These are phyloP conservation scores for Solanum acaule DNA, from an alignment of 257 asterid species.

Conservation along the genomic window DNA sequence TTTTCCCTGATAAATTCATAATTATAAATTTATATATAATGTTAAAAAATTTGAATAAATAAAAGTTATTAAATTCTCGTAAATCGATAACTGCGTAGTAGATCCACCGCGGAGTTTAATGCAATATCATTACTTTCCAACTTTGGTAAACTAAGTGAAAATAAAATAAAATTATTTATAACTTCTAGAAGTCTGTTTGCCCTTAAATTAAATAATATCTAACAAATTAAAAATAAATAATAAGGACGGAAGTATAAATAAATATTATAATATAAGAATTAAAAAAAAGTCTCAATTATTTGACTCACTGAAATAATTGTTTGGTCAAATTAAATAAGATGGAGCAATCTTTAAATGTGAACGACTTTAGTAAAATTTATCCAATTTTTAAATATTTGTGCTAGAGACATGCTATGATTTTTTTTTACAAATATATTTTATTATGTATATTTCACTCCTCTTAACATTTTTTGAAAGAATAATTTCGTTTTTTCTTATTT, in stretches of 20 bases:
- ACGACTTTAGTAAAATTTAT: not conserved
- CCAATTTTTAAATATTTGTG: not conserved
- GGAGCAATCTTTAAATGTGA: not conserved
- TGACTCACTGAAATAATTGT: not conserved
- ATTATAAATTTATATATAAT: too few species aligned
- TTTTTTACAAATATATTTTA: too few species aligned
- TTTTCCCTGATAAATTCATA: too few species aligned
- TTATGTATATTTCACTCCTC: not conserved
- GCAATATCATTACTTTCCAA: too few species aligned
- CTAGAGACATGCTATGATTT: not conserved
- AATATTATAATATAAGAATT: not conserved
- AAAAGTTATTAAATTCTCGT: not conserved
- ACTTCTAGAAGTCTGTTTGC: not conserved
- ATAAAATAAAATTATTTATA: not conserved
- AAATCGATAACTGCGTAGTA: not conserved
- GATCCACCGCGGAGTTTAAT: not conserved
- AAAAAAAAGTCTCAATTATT: not conserved
- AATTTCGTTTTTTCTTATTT: not conserved
- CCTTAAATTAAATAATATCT: not conserved
- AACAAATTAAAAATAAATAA: not conserved
- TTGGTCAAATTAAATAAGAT: not conserved
- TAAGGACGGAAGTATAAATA: not conserved
- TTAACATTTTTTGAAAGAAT: too few species aligned
- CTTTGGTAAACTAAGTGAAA: not conserved
- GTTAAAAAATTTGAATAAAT: fast-evolving